Conservation (phyloP, 208 protist genomes). For the Trypanosomatidae sp. region DNA sequence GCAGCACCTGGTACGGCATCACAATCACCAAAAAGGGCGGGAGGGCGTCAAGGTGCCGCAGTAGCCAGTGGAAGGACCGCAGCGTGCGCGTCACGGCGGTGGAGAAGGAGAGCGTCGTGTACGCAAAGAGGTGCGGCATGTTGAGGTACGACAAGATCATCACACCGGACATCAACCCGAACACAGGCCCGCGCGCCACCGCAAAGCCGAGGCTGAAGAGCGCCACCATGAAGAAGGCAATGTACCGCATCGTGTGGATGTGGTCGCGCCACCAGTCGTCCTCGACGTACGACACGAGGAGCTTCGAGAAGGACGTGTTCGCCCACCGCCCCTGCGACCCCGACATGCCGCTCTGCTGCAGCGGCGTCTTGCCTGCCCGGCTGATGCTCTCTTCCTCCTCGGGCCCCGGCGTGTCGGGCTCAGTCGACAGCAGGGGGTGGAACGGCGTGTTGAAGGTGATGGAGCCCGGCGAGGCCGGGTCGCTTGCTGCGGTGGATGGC, state of each 20-base stretch:
- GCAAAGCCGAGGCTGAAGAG: slow-evolving; percentile 30
- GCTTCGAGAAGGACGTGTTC: no score
- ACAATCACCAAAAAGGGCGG: slow-evolving; percentile 41
- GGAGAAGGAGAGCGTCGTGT: slow-evolving; percentile 56
- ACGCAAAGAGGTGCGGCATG: slow-evolving; percentile 64
- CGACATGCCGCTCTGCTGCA: no score
- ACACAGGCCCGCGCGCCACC: slow-evolving; percentile 42
- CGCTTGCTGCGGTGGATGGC: no score
- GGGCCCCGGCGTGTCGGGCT: no score
- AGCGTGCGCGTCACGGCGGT: slow-evolving; percentile 40
- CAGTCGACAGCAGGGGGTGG: no score
- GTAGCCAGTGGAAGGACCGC: slow-evolving; percentile 74
- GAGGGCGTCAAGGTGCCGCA: slow-evolving; percentile 57
- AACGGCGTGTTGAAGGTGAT: no score
- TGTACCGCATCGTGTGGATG: slow-evolving; percentile 78
- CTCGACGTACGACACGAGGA: slow-evolving; percentile 72
- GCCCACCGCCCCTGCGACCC: no score
- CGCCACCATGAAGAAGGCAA: slow-evolving; percentile 52
- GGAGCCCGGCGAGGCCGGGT: no score
- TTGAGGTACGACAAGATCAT: slow-evolving; percentile 71
- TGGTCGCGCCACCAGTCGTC: slow-evolving; percentile 75
- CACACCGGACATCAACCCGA: slow-evolving; percentile 48
- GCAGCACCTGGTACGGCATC: slow-evolving; percentile 53
- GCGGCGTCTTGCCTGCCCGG: no score
- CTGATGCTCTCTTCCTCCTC: no score